Evolutionary conservation across 2,329 filamentous ascomycete genomes (phyloP).

Genomic region (Xylaria sp.): DNA sequence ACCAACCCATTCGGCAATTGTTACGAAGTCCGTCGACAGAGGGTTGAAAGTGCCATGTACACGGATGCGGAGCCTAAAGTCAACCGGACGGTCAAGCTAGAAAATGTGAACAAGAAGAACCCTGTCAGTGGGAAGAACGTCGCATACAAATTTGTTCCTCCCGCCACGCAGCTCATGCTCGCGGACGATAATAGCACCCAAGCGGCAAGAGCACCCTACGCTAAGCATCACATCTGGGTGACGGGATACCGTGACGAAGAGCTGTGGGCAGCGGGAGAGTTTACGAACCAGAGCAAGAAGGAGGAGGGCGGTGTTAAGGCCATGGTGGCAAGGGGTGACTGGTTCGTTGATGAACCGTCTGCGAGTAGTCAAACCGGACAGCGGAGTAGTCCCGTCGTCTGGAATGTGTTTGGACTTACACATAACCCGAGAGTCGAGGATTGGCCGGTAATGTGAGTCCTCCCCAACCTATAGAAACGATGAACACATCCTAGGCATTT

Average conservation of each 20-base stretch:
- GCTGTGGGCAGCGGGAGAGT: constrained; percentile 63
- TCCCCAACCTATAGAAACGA: neutral
- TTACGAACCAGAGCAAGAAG: constrained; percentile 60
- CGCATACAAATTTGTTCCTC: constrained; percentile 61
- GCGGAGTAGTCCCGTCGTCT: constrained; percentile 63
- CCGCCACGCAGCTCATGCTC: constrained; percentile 59
- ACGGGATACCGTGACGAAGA: constrained; percentile 62
- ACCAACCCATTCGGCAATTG: constrained; percentile 72
- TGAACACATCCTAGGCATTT: neutral
- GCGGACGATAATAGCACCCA: constrained; percentile 58
- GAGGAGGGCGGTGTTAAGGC: constrained; percentile 58
- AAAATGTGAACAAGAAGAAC: constrained; percentile 60
- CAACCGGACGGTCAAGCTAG: constrained; percentile 63
- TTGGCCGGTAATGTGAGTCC: constrained; percentile 63
- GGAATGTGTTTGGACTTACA: constrained; percentile 62
- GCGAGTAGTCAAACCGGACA: constrained; percentile 49
- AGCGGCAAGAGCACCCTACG: constrained; percentile 58
- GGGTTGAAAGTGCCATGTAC: constrained; percentile 58
- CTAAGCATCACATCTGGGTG: constrained; percentile 61
- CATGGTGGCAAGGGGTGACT: constrained; percentile 60
- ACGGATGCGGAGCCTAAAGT: constrained; percentile 64
- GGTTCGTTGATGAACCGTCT: constrained; percentile 53
- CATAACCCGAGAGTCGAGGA: constrained; percentile 62
- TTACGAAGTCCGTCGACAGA: constrained; percentile 64
- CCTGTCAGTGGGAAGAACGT: constrained; percentile 60